Percentiles rank a stretch among this genome's conserved stretches.
phyloP scores from a whole-genome alignment of 805 yeast species.

The Ogataea polymorpha region DNA sequence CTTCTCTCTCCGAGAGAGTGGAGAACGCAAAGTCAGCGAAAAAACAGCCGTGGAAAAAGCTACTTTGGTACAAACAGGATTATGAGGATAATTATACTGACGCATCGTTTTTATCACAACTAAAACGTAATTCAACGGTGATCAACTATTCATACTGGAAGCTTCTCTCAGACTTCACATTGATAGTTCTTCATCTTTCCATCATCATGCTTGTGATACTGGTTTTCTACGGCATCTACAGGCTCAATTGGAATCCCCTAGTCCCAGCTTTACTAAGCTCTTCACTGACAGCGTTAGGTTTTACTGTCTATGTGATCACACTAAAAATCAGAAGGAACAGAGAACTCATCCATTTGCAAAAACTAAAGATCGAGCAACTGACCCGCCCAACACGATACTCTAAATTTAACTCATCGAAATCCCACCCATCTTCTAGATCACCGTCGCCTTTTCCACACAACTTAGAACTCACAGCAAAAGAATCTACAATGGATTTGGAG shows the following conservation, averaged over 20 bases:
- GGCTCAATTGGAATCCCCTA: constrained; percentile 47
- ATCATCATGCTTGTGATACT: constrained; percentile 61
- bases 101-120: constrained; percentile 71
- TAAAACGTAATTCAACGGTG: constrained; percentile 74
- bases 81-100: constrained; percentile 93
- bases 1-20: constrained; percentile 1
- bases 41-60: constrained; percentile 68
- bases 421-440: constrained; percentile 25
- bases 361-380: constrained; percentile 28
- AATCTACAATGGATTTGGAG: constrained; percentile 19
- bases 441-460: constrained; percentile 20
- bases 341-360: constrained; percentile 30
- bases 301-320: constrained; percentile 31
- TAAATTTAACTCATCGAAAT: constrained; percentile 15
- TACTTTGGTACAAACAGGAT: constrained; percentile 79
- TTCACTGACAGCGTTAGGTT: constrained; percentile 35
- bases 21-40: neutral
- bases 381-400: constrained; percentile 18
- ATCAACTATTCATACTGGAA: constrained; percentile 60
- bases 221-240: constrained; percentile 62
- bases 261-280: constrained; percentile 38
- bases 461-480: constrained; percentile 3
- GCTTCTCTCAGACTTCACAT: constrained; percentile 67
- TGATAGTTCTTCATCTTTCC: constrained; percentile 64
- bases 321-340: constrained; percentile 28